Evolutionary conservation across 345 rosid genomes (phyloP).

Genomic region (Rhizophora apiculata): DNA sequence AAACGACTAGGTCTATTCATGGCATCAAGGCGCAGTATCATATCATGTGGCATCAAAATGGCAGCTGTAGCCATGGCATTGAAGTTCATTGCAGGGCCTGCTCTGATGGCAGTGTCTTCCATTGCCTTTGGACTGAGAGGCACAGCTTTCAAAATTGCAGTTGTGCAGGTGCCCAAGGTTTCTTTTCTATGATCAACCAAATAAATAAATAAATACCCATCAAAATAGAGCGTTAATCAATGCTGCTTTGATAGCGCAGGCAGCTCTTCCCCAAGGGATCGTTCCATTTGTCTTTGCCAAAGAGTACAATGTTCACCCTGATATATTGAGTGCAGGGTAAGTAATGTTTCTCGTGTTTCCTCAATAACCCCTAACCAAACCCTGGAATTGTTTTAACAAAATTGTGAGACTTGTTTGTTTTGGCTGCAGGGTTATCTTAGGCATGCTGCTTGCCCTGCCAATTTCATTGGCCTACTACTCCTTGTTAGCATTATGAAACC

Average conservation of each 20-base stretch:
- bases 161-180: slow-evolving; percentile 54
- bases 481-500: slow-evolving; percentile 51
- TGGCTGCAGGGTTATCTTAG: slow-evolving; percentile 66
- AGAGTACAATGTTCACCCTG: slow-evolving; percentile 80
- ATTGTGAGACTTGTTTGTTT: background rate
- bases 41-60: slow-evolving; percentile 70
- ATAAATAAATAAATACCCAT: background rate
- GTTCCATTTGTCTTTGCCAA: slow-evolving; percentile 90
- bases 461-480: slow-evolving; percentile 69
- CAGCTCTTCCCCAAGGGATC: slow-evolving; percentile 88
- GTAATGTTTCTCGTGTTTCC: background rate
- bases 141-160: slow-evolving; percentile 47
- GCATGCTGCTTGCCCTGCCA: slow-evolving; percentile 79
- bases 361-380: background rate
- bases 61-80: slow-evolving; percentile 48
- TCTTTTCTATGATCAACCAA: background rate
- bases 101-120: slow-evolving; percentile 65
- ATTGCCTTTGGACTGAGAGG: slow-evolving; percentile 45
- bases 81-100: slow-evolving; percentile 68
- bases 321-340: slow-evolving; percentile 76
- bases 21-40: slow-evolving; percentile 62
- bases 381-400: background rate
- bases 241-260: slow-evolving; percentile 39
- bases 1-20: slow-evolving; percentile 65
- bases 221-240: background rate